A percentile compares a stretch with the other conserved stretches of the same genome.
These are phyloP conservation scores for Malassezia slooffiae DNA, from an alignment of 1,284 basidiomycete species.

Conservation along the genomic window DNA sequence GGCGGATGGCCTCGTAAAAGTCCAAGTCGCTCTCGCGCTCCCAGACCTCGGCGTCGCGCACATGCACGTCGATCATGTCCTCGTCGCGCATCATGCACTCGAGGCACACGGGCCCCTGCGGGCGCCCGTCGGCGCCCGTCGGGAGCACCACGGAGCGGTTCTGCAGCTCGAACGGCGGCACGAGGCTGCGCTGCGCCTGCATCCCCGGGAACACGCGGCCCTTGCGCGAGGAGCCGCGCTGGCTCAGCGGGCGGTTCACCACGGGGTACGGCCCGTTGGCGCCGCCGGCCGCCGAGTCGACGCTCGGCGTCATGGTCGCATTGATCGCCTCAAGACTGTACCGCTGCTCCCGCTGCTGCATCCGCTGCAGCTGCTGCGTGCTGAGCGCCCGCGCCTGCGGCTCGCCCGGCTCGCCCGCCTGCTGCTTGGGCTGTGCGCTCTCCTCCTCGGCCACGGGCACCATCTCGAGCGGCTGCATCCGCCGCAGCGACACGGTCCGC, in stretches of 20 bases:
- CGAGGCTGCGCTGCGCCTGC: slow-evolving; percentile 38
- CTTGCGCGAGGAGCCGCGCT: background rate
- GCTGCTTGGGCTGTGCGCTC: slow-evolving; percentile 3
- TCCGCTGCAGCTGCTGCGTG: slow-evolving; percentile 31
- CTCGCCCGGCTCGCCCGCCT: slow-evolving; percentile 12
- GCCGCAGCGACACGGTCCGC: background rate
- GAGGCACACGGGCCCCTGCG: slow-evolving; percentile 57
- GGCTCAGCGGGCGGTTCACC: slow-evolving; percentile 8
- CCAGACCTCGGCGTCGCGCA: slow-evolving; percentile 76
- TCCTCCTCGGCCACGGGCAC: background rate
- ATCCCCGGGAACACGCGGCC: slow-evolving; percentile 34
- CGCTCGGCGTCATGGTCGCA: slow-evolving; percentile 25
- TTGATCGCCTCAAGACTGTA: slow-evolving; percentile 33
- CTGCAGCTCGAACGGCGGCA: slow-evolving; percentile 44
- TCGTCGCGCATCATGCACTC: slow-evolving; percentile 99
- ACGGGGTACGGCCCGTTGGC: slow-evolving; percentile 37
- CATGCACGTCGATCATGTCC: slow-evolving; percentile 91
- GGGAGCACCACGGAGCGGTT: slow-evolving; percentile 39
- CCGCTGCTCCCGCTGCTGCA: slow-evolving; percentile 30
- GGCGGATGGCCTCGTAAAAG: slow-evolving; percentile 65
- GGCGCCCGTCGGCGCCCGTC: slow-evolving; percentile 32
- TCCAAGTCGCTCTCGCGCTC: slow-evolving; percentile 74
- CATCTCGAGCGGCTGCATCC: background rate
- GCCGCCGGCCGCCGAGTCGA: slow-evolving; percentile 27
- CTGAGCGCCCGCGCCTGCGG: background rate